Conservation (phyloP, 2,329 filamentous ascomycete genomes). For the Colletotrichum tamarilloi region DNA sequence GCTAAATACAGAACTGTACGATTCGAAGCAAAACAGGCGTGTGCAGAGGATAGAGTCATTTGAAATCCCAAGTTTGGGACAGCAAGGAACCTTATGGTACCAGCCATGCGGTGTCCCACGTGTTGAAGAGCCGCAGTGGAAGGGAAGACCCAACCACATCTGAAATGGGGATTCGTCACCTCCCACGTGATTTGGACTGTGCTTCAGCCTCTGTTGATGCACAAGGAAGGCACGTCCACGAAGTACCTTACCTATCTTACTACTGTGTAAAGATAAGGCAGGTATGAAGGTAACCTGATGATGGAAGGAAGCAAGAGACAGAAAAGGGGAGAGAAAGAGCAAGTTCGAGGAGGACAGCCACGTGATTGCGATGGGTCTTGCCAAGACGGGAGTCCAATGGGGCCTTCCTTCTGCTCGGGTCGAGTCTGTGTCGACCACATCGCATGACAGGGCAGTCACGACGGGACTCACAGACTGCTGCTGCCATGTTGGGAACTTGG, state of each 20-base stretch:
- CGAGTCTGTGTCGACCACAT: neutral
- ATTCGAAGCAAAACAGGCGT: slow-evolving; percentile 22
- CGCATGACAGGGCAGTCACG: neutral
- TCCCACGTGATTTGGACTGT: slow-evolving; percentile 2
- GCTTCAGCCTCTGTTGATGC: neutral
- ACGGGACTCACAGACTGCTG: neutral
- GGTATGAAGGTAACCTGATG: too few species aligned
- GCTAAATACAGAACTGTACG: slow-evolving; percentile 24
- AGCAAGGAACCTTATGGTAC: neutral
- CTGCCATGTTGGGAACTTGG: neutral
- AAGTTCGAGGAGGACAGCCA: neutral
- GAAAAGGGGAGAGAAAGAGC: neutral
- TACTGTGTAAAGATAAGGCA: too few species aligned
- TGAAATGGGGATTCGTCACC: slow-evolving; percentile 31
- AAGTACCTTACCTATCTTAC: too few species aligned
- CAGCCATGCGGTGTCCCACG: neutral
- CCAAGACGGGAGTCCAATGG: slow-evolving; percentile 29
- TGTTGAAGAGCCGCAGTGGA: slow-evolving; percentile 6
- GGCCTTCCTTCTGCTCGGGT: slow-evolving; percentile 18
- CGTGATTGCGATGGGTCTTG: slow-evolving; percentile 10
- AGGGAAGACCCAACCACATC: slow-evolving; percentile 25
- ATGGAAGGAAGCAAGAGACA: neutral
- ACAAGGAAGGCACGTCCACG: neutral
- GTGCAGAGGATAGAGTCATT: slow-evolving; percentile 16
- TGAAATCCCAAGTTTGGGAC: slow-evolving; percentile 1